Conservation (phyloP, 768 basidiomycete species). For the Tricholomella constricta region DNA sequence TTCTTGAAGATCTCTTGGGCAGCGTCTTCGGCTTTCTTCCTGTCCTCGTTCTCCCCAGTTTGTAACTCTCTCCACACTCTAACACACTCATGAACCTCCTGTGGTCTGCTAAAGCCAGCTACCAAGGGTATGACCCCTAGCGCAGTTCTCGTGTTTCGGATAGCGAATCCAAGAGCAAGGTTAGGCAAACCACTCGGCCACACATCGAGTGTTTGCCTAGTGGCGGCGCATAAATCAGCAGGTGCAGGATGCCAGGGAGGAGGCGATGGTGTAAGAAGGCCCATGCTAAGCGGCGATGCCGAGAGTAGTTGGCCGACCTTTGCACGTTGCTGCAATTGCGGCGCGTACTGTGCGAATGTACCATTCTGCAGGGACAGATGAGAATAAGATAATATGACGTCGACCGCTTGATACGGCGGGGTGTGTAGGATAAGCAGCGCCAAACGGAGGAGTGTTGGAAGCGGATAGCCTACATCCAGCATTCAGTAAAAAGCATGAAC, state of each 20-base stretch:
- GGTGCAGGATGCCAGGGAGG: slow-evolving; percentile 84
- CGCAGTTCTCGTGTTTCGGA: slow-evolving; percentile 45
- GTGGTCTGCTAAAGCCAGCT: slow-evolving; percentile 66
- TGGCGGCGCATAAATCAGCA: slow-evolving; percentile 44
- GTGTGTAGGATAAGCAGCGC: slow-evolving; percentile 72
- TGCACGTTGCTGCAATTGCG: slow-evolving; percentile 61
- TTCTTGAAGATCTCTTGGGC: slow-evolving; percentile 47
- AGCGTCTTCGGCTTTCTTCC: slow-evolving; percentile 45
- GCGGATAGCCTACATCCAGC: slow-evolving; percentile 62
- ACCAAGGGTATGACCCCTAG: slow-evolving; percentile 59
- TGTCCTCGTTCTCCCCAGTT: slow-evolving; percentile 35
- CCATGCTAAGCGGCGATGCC: slow-evolving; percentile 88
- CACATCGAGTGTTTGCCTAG: slow-evolving; percentile 36
- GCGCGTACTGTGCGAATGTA: slow-evolving; percentile 56
- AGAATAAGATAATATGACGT: slow-evolving; percentile 79
- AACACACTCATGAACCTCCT: slow-evolving; percentile 76
- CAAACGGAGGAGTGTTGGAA: slow-evolving; percentile 83
- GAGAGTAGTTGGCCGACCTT: slow-evolving; percentile 67
- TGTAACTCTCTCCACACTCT: slow-evolving; percentile 66
- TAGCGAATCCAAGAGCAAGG: slow-evolving; percentile 75
- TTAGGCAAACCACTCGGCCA: slow-evolving; percentile 55
- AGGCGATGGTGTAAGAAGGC: slow-evolving; percentile 58
- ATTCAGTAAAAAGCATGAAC: neutral
- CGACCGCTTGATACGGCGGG: slow-evolving; percentile 69
- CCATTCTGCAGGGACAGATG: slow-evolving; percentile 78